Evolutionary conservation across 495 filamentous ascomycete species (phyloP).

Genomic region (Pseudoneurospora amorphoporcata): DNA sequence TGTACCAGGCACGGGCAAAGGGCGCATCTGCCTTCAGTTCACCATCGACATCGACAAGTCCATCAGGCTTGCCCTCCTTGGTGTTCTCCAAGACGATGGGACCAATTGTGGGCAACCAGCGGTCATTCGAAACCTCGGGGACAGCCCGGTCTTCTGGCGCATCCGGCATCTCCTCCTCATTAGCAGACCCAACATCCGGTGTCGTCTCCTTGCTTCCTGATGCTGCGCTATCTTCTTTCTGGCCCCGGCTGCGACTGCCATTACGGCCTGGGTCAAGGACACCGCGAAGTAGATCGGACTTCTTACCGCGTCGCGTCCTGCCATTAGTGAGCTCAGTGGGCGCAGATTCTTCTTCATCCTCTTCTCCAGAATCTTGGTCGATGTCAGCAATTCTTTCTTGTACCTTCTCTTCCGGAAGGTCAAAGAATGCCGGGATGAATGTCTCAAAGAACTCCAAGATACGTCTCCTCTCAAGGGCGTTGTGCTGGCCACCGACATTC

Average conservation of each 20-base stretch:
- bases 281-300: slow-evolving; percentile 71
- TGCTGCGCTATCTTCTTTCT: slow-evolving; percentile 63
- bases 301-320: slow-evolving; percentile 58
- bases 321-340: slow-evolving; percentile 45
- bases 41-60: slow-evolving; percentile 38
- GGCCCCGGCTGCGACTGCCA: slow-evolving; percentile 45
- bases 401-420: slow-evolving; percentile 64
- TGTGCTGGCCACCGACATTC: slow-evolving; percentile 55
- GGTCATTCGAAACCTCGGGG: slow-evolving; percentile 45
- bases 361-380: slow-evolving; percentile 48
- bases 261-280: slow-evolving; percentile 71
- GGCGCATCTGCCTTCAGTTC: slow-evolving; percentile 69
- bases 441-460: slow-evolving; percentile 76
- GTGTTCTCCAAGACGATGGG: slow-evolving; percentile 34
- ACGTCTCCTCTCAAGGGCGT: slow-evolving; percentile 60
- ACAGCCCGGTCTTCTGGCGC: slow-evolving; percentile 35
- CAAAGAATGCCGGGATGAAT: slow-evolving; percentile 85
- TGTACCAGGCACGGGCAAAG: slow-evolving; percentile 67
- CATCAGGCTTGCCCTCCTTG: slow-evolving; percentile 25
- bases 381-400: slow-evolving; percentile 66
- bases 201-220: slow-evolving; percentile 77
- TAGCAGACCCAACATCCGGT: slow-evolving; percentile 64
- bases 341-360: slow-evolving; percentile 58
- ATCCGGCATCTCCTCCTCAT: slow-evolving; percentile 54
- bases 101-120: slow-evolving; percentile 39